Evolutionary conservation across 345 rosid genomes (phyloP), one percentile per base, ranked within the genome.

Genomic region (Populus euphratica): DNA sequence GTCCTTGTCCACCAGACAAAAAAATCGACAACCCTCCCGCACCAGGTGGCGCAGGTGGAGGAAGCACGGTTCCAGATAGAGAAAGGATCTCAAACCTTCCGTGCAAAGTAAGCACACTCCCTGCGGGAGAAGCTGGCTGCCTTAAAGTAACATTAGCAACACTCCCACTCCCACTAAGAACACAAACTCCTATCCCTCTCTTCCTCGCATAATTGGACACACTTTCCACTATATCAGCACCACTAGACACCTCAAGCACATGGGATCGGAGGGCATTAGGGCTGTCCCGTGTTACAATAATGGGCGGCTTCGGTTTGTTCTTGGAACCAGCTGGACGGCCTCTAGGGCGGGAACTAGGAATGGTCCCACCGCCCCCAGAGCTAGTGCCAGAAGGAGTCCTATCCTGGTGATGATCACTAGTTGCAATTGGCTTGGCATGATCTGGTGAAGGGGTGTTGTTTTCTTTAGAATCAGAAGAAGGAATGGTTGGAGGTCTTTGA

Each of bases 61-160:
- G 97, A 62, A 92, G 91, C 73, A 91, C 89, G 10, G 97, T 92
- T 47, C 97, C 97, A 16, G 94, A 79, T 31, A 92, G 85, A 5
- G 94, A 89, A 54, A 90, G 91, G 76, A 92, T 89, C 86, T 92
- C 97, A 56, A 92, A 92, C 88, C 94, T 84, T 27, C 97, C 97
- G 77, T 89, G 94, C 76, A 92, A 87, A 61, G 93, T 89, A 27
- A 90, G 86, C 62, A 89, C 93, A 73, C 90, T 87, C 44, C 92
- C 96, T 0, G 83, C 83, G 1, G 91, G 89, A 69, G 90, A 74
- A 2, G 86, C 87, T 13, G 92, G 94, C 78, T 90, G 97, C 75
- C 90, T 88, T 21, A 92, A 81, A 38, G 88, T 86, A 76, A 92
- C 94, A 61, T 91, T 87, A 2, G 84, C 80, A 31, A 89, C 97